Base-by-base conservation (phyloP, 192 early-diverging fungal genomes). In the Mortierella alpina region DNA sequence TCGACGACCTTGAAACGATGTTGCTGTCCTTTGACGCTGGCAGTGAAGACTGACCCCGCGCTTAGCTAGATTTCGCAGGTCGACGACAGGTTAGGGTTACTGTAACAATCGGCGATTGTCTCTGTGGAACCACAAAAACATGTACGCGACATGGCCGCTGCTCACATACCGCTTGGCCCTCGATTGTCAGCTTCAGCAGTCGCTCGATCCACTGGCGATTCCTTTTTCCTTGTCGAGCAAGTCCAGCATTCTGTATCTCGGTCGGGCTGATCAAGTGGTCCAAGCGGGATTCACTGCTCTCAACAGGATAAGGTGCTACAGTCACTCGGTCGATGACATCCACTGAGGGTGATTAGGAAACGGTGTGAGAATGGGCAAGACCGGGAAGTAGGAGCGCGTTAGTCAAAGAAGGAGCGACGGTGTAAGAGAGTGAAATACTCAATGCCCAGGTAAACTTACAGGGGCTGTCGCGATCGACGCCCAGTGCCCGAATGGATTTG, bases 1-100 rank as follows among this genome's bases (percentile, higher is more conserved):
- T 48, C 39, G 0, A 68, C 11, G 9, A 75, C 59, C 39, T 18
- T 75, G 50, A 75, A 67, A 4, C 53, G 22, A 20, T 56, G 58
- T n/a, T 31, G 52, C 51, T 67, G 66, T 0, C 53, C 56, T 22
- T 76, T 76, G 5, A 76, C 22, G n/a, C 22, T 76, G 13, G 67
- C 74, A 1, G 23, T 9, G 17, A 76, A 51, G 7, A 69, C 39
- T 3, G 66, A 76, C 18, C 67, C 67, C 8, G 13, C 7, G 18
- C 66, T 31, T 5, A 53, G 44, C 73, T 75, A 59, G 31, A 31
- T 31, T 8, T 49, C 7, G 42, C 39, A 8, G 7, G 55, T 18
- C 10, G 18, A 40, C 7, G 51, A 31, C 18, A 64, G 5, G 31
- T 31, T 6, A 64, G 18, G 4, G 22, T 4, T 0, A 40, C 42